Evolutionary conservation across 2,329 filamentous ascomycete species (phyloP).

Genomic region (Ceratocystis variospora): DNA sequence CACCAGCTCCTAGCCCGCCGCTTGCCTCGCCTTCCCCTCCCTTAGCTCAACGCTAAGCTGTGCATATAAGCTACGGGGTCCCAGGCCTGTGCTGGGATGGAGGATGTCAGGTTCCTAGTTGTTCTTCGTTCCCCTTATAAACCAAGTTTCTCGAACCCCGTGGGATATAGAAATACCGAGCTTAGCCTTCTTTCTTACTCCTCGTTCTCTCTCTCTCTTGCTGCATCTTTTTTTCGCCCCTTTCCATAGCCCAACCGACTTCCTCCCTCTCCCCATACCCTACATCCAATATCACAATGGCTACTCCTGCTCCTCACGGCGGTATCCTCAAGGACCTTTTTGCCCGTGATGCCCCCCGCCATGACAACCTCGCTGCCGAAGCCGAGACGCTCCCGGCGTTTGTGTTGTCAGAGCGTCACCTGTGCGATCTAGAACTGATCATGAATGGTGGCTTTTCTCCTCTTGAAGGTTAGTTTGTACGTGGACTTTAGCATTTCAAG

Average conservation of each 20-base stretch:
- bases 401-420: constrained; percentile 77
- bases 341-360: constrained; percentile 75
- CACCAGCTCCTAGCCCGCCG: neutral
- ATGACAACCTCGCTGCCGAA: constrained; percentile 66
- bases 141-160: neutral
- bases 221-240: constrained; percentile 15
- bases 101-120: neutral
- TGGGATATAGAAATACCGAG: neutral
- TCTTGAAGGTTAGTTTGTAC: constrained; percentile 61
- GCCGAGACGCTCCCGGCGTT: constrained; percentile 77
- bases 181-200: constrained; percentile 10
- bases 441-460: constrained; percentile 97
- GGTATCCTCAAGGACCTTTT: constrained; percentile 96
- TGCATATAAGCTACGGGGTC: constrained; percentile 2
- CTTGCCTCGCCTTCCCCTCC: neutral
- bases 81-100: neutral
- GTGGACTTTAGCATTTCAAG: neutral
- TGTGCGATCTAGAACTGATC: constrained; percentile 94
- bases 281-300: constrained; percentile 35
- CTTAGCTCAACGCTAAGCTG: neutral
- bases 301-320: constrained; percentile 59
- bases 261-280: neutral
- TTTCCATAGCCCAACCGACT: neutral
- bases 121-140: neutral
- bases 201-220: constrained; percentile 19